A percentile compares a stretch with the other conserved stretches of the same genome.
phyloP scores from a whole-genome alignment of 2,329 filamentous ascomycete genomes.

The Aureobasidium sp. region DNA sequence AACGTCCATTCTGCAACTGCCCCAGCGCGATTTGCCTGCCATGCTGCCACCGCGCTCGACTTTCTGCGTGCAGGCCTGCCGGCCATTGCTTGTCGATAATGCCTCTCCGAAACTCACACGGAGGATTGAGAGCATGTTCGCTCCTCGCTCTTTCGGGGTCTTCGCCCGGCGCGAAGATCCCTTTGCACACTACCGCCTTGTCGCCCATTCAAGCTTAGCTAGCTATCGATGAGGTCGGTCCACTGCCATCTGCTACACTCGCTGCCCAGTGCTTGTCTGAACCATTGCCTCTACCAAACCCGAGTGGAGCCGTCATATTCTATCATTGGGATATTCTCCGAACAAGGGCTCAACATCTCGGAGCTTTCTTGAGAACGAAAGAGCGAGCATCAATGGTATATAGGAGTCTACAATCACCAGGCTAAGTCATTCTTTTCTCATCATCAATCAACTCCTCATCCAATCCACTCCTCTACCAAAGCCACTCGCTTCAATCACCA shows the following conservation, averaged over 20 bases:
- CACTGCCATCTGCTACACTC: conserved; percentile 5
- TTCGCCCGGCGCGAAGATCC: conserved; percentile 6
- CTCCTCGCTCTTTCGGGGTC: conserved; percentile 6
- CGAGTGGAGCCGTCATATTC: conserved; percentile 11
- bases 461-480: conserved; percentile 5
- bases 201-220: conserved; percentile 7
- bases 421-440: conserved; percentile 7
- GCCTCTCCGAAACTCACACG: conserved; percentile 10
- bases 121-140: conserved; percentile 5
- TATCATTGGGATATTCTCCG: conserved; percentile 13
- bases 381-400: conserved; percentile 14
- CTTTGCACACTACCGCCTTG: conserved; percentile 6
- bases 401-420: conserved; percentile 7
- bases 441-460: conserved; percentile 10
- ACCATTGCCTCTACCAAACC: background rate
- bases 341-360: conserved; percentile 4
- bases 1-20: background rate
- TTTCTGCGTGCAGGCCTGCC: conserved; percentile 1
- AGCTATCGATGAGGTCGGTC: background rate
- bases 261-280: conserved; percentile 12
- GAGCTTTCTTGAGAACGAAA: conserved; percentile 10
- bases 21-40: background rate
- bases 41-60: background rate
- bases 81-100: conserved; percentile 2
- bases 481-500: conserved; percentile 12